A percentile compares a stretch with the other conserved stretches of the same genome.
Evolutionary conservation across 805 yeast species (phyloP).

Genomic region (Hanseniaspora nectarophila): DNA sequence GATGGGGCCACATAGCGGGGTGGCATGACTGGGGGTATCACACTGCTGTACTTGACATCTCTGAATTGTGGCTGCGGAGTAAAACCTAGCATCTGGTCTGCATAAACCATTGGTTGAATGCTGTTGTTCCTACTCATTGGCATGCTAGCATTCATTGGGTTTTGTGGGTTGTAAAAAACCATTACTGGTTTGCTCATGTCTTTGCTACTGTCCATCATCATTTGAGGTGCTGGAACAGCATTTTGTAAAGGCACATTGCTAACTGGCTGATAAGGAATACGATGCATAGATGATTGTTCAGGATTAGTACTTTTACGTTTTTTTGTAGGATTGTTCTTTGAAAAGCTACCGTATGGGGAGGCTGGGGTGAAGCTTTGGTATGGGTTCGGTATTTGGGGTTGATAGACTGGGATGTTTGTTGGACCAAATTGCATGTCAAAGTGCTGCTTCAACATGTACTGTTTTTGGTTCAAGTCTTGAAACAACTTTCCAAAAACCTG

Average conservation of each 20-base stretch:
- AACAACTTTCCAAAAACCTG: background rate
- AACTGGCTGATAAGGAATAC: background rate
- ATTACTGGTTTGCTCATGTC: background rate
- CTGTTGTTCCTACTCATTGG: too few relatives aligned
- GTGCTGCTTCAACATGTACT: background rate
- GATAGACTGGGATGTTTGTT: background rate
- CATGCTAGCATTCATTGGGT: too few relatives aligned
- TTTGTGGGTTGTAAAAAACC: too few relatives aligned
- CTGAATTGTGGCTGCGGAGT: background rate
- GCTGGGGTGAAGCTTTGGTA: background rate
- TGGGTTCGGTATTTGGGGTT: background rate
- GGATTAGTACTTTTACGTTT: background rate
- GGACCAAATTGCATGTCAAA: constrained; percentile 5
- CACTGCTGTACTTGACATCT: background rate
- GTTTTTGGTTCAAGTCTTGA: background rate
- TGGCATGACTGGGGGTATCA: too few relatives aligned
- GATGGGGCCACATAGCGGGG: background rate
- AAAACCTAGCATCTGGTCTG: background rate
- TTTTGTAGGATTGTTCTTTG: background rate
- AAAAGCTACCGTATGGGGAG: constrained; percentile 6
- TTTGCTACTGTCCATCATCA: background rate
- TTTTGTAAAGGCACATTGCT: background rate
- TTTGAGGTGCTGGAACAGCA: background rate
- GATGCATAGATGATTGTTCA: background rate
- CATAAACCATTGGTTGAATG: background rate